A percentile compares a stretch with the other conserved stretches of the same genome.
phyloP scores from a whole-genome alignment of 108 stramenopile genomes.

The Nitzschia sp. region DNA sequence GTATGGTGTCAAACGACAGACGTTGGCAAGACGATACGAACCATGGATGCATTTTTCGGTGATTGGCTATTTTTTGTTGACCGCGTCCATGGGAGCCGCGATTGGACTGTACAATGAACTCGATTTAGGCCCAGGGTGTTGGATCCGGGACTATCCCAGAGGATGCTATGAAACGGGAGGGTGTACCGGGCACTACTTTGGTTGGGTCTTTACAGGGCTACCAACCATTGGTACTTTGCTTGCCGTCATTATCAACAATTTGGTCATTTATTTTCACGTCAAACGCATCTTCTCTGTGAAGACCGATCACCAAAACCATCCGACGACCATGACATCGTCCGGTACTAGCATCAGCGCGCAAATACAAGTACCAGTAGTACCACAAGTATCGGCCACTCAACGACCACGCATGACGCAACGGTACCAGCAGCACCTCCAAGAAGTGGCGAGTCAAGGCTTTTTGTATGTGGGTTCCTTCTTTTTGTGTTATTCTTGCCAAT shows the following conservation, averaged over 20 bases:
- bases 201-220: conserved; percentile 11
- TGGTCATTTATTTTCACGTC: conserved; percentile 10
- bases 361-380: too few species aligned
- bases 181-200: conserved; percentile 14
- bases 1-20: conserved; percentile 2
- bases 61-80: conserved; percentile 10
- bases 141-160: conserved; percentile 11
- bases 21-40: conserved; percentile 6
- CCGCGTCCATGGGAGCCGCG: conserved; percentile 11
- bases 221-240: conserved; percentile 4
- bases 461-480: conserved; percentile 16
- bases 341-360: too few species aligned
- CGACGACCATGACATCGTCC: background rate
- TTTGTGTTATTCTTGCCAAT: conserved; percentile 10
- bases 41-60: conserved; percentile 10
- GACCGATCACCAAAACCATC: background rate
- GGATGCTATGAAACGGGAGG: conserved; percentile 4
- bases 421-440: background rate
- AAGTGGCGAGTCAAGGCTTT: conserved; percentile 6
- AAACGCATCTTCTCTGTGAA: background rate
- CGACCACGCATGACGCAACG: background rate
- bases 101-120: conserved; percentile 13
- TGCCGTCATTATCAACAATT: conserved; percentile 12
- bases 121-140: conserved; percentile 8
- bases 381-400: background rate